Evolutionary conservation across 208 protist genomes (phyloP).

Genomic region (Leptomonas pyrrhocoris): DNA sequence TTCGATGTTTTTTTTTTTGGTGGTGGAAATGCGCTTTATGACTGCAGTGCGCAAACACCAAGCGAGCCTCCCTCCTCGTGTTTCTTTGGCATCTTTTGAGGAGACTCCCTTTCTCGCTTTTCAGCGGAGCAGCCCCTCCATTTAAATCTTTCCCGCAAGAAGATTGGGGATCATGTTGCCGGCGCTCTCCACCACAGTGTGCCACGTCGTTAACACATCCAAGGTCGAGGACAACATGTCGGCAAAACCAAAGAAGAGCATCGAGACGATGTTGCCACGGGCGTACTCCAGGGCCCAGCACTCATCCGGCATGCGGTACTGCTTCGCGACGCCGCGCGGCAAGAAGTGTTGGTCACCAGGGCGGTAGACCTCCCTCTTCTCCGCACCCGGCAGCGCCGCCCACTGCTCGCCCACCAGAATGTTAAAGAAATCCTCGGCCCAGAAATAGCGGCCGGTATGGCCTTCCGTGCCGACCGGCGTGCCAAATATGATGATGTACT

Average conservation of each 20-base stretch:
- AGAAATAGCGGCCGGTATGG: slow-evolving; percentile 85
- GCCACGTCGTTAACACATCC: slow-evolving; percentile 68
- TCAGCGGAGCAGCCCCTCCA: too few species aligned
- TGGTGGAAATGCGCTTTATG: too few species aligned
- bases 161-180: slow-evolving; percentile 77
- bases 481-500: slow-evolving; percentile 95
- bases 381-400: slow-evolving; percentile 52
- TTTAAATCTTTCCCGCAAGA: slow-evolving; percentile 81
- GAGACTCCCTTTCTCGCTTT: background rate
- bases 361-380: slow-evolving; percentile 62
- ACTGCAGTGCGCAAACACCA: too few species aligned
- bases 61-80: background rate
- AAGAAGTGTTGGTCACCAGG: slow-evolving; percentile 82
- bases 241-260: slow-evolving; percentile 92
- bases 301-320: slow-evolving; percentile 91
- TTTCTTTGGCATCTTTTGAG: background rate
- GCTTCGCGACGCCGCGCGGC: slow-evolving; percentile 64
- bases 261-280: slow-evolving; percentile 89
- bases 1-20: background rate
- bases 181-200: slow-evolving; percentile 71
- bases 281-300: slow-evolving; percentile 94
- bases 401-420: slow-evolving; percentile 93
- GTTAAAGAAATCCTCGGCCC: slow-evolving; percentile 90
- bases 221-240: slow-evolving; percentile 85
- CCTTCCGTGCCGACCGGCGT: slow-evolving; percentile 88